A percentile compares a stretch with the other conserved stretches of the same genome.
phyloP scores from a whole-genome alignment of 2,329 filamentous ascomycete genomes.

The Trichoderma semiorbis region DNA sequence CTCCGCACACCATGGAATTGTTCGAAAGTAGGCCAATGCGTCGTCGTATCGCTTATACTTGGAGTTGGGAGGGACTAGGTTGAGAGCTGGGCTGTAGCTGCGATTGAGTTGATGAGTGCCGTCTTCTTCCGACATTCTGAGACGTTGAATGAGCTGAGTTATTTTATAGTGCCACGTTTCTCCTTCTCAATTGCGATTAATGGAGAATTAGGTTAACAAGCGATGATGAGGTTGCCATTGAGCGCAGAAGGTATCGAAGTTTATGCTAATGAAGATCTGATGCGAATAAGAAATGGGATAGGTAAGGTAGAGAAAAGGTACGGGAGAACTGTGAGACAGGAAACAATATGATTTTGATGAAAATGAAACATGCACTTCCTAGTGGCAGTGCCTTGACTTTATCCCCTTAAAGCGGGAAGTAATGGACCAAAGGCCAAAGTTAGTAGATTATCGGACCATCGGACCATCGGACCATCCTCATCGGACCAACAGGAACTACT shows the following conservation, averaged over 20 bases:
- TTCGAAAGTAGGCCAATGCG: neutral
- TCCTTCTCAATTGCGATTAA: neutral
- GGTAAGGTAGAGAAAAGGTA: neutral
- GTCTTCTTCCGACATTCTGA: neutral
- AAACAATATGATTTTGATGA: neutral
- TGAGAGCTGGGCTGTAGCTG: neutral
- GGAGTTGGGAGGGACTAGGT: neutral
- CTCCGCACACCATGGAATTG: neutral
- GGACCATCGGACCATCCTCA: neutral
- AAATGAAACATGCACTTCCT: neutral
- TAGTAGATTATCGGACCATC: neutral
- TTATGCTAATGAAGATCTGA: neutral
- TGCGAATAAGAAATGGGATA: neutral
- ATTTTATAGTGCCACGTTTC: neutral
- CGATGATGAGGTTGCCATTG: neutral
- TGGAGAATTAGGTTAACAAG: neutral
- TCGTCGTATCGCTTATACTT: neutral
- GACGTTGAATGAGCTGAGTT: neutral
- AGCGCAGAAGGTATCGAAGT: neutral
- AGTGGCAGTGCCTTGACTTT: neutral
- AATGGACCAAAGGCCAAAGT: neutral
- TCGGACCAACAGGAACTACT: neutral
- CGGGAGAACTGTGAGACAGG: neutral
- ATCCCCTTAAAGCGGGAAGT: neutral
- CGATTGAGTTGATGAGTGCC: neutral